Conservation (phyloP, 257 asterid genomes). For the Parsonsia alboflavescens region DNA sequence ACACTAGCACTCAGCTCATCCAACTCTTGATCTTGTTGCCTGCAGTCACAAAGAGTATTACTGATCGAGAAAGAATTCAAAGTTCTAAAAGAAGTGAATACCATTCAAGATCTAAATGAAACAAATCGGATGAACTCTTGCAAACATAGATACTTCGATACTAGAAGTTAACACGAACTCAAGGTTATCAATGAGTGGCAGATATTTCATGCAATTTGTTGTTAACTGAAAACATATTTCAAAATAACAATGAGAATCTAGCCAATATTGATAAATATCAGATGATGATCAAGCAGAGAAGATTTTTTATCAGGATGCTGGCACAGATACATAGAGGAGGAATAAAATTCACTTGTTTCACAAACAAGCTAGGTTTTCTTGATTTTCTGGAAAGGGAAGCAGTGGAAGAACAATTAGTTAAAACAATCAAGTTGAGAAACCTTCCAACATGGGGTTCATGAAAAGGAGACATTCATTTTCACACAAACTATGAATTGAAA, state of each 20-base stretch:
- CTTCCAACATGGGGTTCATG: background rate
- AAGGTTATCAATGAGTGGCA: background rate
- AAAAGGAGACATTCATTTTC: background rate
- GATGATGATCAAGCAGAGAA: background rate
- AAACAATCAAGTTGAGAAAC: background rate
- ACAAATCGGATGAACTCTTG: background rate
- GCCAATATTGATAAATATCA: background rate
- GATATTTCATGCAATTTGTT: background rate
- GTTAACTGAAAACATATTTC: background rate
- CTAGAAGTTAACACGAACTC: background rate
- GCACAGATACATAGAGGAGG: background rate
- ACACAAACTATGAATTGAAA: background rate
- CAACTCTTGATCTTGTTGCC: conserved; percentile 28
- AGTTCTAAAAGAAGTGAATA: background rate
- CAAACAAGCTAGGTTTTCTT: background rate
- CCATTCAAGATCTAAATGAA: background rate
- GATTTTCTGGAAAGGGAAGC: background rate
- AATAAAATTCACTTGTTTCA: background rate
- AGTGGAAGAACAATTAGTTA: background rate
- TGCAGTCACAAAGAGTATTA: background rate
- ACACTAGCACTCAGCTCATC: conserved; percentile 82
- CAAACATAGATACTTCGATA: background rate
- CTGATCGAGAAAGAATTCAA: background rate
- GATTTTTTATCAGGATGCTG: background rate
- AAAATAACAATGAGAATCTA: background rate